Evolutionary conservation across 257 asterid genomes (phyloP).

Genomic region (Cynanchum wilfordii): DNA sequence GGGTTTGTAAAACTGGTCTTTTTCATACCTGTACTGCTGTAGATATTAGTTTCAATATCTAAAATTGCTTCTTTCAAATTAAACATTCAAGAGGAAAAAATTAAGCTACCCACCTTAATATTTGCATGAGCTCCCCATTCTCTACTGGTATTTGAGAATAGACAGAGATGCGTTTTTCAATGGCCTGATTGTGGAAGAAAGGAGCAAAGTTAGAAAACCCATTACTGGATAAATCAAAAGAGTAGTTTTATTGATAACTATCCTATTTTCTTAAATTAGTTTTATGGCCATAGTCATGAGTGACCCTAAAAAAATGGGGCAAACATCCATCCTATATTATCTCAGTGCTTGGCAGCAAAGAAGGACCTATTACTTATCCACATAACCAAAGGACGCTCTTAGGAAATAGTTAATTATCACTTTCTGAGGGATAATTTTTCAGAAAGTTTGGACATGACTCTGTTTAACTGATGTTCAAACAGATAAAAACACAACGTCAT

Average conservation of each 20-base stretch:
- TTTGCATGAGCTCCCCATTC: conserved; percentile 88
- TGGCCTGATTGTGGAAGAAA: conserved; percentile 47
- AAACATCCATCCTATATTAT: neutral
- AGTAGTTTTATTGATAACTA: no score
- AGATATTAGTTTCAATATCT: conserved; percentile 63
- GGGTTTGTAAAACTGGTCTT: conserved; percentile 65
- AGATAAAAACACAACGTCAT: no score
- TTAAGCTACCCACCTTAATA: conserved; percentile 50
- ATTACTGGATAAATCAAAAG: neutral
- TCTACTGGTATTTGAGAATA: conserved; percentile 74
- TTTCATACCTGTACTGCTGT: conserved; percentile 87
- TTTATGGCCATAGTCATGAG: neutral
- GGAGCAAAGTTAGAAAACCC: neutral
- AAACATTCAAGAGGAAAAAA: conserved; percentile 10
- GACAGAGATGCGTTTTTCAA: conserved; percentile 79
- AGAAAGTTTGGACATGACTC: no score
- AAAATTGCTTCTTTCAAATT: conserved; percentile 24
- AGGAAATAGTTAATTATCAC: no score
- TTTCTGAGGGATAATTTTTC: no score
- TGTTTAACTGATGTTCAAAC: no score
- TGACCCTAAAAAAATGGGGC: neutral
- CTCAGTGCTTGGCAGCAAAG: neutral
- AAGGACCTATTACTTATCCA: no score
- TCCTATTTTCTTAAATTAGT: neutral
- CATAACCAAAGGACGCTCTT: no score